Percentiles rank a stretch among this genome's conserved stretches.
phyloP scores from a whole-genome alignment of 441 rosid genomes.

The Metrosideros polymorpha region DNA sequence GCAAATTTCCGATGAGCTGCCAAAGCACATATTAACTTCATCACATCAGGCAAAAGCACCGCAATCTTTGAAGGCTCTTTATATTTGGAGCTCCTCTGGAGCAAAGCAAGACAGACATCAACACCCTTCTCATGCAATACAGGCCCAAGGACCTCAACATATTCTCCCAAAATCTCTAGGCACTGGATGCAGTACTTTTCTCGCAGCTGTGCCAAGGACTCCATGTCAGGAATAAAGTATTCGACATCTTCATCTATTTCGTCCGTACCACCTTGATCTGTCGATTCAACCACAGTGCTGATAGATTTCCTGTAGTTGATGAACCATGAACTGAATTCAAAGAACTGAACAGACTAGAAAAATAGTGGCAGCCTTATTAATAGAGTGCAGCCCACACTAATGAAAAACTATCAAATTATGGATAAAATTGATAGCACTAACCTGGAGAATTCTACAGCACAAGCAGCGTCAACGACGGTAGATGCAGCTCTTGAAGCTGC shows the following conservation, averaged over 20 bases:
- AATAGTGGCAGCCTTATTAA: constrained; percentile 3
- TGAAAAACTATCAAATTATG: background rate
- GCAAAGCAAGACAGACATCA: constrained; percentile 78
- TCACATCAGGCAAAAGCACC: constrained; percentile 78
- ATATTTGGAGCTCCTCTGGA: constrained; percentile 52
- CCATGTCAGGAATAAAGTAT: constrained; percentile 63
- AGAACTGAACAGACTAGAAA: background rate
- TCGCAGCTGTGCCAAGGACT: constrained; percentile 65
- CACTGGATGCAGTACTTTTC: constrained; percentile 94
- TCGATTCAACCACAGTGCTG: constrained; percentile 26
- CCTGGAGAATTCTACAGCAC: constrained; percentile 73
- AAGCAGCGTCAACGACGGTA: constrained; percentile 90
- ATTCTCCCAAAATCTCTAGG: constrained; percentile 87
- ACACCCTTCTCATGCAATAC: constrained; percentile 97
- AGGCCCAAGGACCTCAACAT: constrained; percentile 97
- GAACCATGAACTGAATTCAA: constrained; percentile 10
- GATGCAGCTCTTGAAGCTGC: constrained; percentile 94
- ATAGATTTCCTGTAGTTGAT: constrained; percentile 44
- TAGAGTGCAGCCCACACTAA: background rate
- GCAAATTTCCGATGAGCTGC: constrained; percentile 99
- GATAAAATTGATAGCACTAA: constrained; percentile 16
- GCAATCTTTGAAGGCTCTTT: constrained; percentile 34
- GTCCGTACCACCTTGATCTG: constrained; percentile 24
- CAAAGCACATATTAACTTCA: constrained; percentile 96
- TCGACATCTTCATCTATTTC: constrained; percentile 44